A percentile compares a stretch with the other conserved stretches of the same genome.
phyloP scores from a whole-genome alignment of 805 yeast species.

The Maudiozyma bulderi region DNA sequence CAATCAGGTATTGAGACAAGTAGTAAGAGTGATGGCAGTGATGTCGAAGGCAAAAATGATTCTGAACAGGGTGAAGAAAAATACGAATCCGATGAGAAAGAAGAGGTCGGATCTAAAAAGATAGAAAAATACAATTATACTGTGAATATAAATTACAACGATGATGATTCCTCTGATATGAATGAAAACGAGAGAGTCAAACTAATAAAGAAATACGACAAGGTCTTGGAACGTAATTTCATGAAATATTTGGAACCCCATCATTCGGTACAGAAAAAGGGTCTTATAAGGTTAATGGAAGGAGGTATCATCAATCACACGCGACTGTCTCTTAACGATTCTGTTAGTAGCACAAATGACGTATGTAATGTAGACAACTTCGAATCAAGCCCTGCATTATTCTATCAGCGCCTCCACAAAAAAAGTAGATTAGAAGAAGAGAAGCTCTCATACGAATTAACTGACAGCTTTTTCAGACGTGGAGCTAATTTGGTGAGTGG shows the following conservation, averaged over 20 bases:
- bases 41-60: too few relatives aligned
- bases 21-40: neutral
- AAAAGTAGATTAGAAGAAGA: slow-evolving; percentile 7
- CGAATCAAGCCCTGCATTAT: slow-evolving; percentile 17
- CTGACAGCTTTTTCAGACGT: neutral
- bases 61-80: neutral
- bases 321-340: slow-evolving; percentile 10
- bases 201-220: slow-evolving; percentile 9
- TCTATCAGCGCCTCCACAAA: slow-evolving; percentile 19
- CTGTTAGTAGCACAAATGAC: slow-evolving; percentile 22
- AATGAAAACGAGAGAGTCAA: neutral
- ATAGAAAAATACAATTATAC: neutral
- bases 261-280: slow-evolving; percentile 4
- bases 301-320: slow-evolving; percentile 16
- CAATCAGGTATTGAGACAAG: neutral
- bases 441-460: neutral
- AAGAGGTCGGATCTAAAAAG: slow-evolving; percentile 1
- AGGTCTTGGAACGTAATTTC: slow-evolving; percentile 5
- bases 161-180: neutral
- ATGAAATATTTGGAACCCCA: slow-evolving; percentile 5
- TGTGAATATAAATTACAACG: neutral
- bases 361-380: slow-evolving; percentile 22
- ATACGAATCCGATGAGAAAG: neutral
- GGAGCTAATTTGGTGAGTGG: neutral
- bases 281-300: slow-evolving; percentile 11